Percentiles rank a stretch among this genome's conserved stretches.
Conservation (phyloP, 106 monocot genomes). For the Allium fistulosum region DNA sequence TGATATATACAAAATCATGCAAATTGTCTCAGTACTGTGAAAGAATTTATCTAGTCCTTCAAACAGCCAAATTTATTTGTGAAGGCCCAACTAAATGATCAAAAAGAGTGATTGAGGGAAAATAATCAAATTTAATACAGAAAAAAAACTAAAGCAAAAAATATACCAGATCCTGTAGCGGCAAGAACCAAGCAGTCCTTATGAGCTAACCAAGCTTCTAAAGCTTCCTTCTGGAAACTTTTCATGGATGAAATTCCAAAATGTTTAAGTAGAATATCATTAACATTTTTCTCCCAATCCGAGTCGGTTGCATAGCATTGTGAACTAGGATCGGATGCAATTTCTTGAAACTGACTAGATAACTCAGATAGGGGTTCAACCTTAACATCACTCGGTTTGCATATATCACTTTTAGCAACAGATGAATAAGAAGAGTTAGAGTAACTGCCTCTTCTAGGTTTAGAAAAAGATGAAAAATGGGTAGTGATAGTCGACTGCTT, state of each 20-base stretch:
- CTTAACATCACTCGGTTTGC: conserved; percentile 6
- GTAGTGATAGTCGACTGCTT: conserved; percentile 69
- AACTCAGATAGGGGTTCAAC: conserved; percentile 1
- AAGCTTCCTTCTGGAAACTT: conserved; percentile 81
- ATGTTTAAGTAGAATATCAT: conserved; percentile 44
- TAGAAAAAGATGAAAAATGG: conserved; percentile 27
- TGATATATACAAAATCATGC: neutral
- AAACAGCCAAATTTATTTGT: too few relatives aligned
- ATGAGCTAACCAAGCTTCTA: conserved; percentile 64
- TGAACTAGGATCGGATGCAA: conserved; percentile 1
- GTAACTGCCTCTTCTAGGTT: conserved; percentile 10
- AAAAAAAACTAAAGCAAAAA: neutral
- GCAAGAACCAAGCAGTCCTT: conserved; percentile 88
- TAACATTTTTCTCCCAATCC: conserved; percentile 36
- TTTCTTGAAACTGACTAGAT: conserved; percentile 9
- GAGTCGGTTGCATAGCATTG: conserved; percentile 8
- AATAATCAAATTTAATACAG: too few relatives aligned
- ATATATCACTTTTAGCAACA: conserved; percentile 8
- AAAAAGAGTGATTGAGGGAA: too few relatives aligned
- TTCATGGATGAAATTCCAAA: conserved; percentile 82
- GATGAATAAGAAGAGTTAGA: conserved; percentile 12
- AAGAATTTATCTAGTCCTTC: too few relatives aligned
- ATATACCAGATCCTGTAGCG: conserved; percentile 88
- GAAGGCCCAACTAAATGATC: too few relatives aligned
- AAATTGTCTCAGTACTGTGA: neutral